Evolutionary conservation across 306 rosid genomes (phyloP), one percentile per base, ranked within the genome.

Genomic region (Vigna trinervia): DNA sequence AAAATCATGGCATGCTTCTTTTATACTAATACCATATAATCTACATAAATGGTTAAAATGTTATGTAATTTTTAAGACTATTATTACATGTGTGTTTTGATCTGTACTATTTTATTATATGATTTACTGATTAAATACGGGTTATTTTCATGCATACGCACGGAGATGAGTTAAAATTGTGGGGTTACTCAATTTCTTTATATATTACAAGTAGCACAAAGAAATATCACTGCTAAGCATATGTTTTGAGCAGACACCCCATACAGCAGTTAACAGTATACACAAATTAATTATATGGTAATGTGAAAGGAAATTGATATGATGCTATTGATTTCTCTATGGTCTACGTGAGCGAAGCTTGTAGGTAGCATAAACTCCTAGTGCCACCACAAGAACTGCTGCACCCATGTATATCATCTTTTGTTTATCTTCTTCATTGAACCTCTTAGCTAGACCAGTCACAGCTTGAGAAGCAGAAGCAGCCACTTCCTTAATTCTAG

Each of bases 301-400:
- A 26, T 26, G 26, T 14, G 15, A 50, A 73, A 58, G 15, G 53
- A 48, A 71, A 63, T 43, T 20, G 11, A 52, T 6, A 43, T 20
- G 22, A 41, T 19, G 30, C 0, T n/a, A 11, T 23, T 8, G 20
- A n/a, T 34, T 32, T 47, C 19, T 8, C 60, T 85, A 85, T 41
- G 32, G 2, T 76, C 65, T 76, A 46, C 53, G 73, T 8, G 48
- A 59, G 7, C 86, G 88, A 66, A 79, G 54, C 84, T 82, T 85
- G 62, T 50, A 82, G 60, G 86, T 58, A 36, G 80, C 86, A 76
- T 76, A 85, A 75, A 82, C 66, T 52, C 86, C 80, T 6, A 85
- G 60, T 8, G 71, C 80, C 39, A 76, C 71, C 10, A 75, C 86
- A 17, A 82, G 34, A 66, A 79, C 74, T 23, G 86, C 77, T 2